Base-by-base conservation (phyloP, 2,329 filamentous ascomycete genomes). In the Penicillium thymicola region DNA sequence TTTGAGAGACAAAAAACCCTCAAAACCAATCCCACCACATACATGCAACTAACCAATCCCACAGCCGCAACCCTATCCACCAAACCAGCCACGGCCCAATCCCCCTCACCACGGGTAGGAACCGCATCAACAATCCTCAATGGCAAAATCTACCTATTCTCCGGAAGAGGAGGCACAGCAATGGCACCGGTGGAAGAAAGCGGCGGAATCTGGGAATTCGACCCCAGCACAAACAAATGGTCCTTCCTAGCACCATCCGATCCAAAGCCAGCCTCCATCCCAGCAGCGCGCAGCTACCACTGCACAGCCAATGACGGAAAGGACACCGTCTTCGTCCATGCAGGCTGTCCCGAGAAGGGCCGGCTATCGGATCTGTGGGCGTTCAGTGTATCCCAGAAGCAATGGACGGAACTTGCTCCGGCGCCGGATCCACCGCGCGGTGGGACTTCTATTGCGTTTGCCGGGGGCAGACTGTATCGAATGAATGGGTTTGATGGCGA, bases 401-500 rank as follows among this genome's bases (percentile, higher is more conserved):
- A 80, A 2, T 96, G 91, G 91, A 84, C 79, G 38, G 80, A 87
- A 66, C 79, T 90, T 14, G 81, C 87, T 0, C 72, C 83, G 8
- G 90, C 89, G 0, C 89, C 89, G 0, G 86, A 82, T 1, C 83
- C 86, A 8, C 76, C 83, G 0, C 81, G 90, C 46, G 85, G 86
- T 23, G 90, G 89, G 1, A 77, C 88, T 0, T 83, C 85, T 4
- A 84, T 95, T 27, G 84, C 86, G 1, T 81, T 87, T 51, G 81
- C 80, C 43, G 80, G 82, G 52, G 84, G 83, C 25, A 82, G 85
- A 25, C 72, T 96, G 7, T 95, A 88, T 74, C 82, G 90, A 28
- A 92, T 91, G 77, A 89, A 90, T 59, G 91, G 91, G 0, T 93
- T 87, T 65, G 89, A 93, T 70, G 90, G 89, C 0, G 77, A 80